These are phyloP conservation scores for Plasmodium yoelii DNA, from an alignment of 169 alveolate genomes.

Conservation along the genomic window DNA sequence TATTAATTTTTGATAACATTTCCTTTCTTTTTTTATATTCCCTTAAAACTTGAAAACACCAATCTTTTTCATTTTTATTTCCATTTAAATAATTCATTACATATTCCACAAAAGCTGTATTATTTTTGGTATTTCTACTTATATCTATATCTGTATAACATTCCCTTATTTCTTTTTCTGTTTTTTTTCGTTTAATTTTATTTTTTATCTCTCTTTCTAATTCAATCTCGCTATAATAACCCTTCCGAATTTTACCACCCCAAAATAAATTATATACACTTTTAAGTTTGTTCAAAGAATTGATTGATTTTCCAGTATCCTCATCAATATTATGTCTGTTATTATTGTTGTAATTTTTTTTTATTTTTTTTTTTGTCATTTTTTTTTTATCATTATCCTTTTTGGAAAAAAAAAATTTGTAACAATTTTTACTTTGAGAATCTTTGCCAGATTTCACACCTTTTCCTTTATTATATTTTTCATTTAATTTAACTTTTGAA, in stretches of 20 bases:
- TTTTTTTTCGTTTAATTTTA: conserved; percentile 10
- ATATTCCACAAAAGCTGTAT: conserved; percentile 6
- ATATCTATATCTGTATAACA: conserved; percentile 27
- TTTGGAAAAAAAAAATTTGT: conserved; percentile 4
- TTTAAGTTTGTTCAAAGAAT: too few species aligned
- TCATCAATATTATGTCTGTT: too few species aligned
- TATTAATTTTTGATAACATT: too few species aligned
- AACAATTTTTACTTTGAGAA: background rate
- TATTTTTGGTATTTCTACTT: background rate
- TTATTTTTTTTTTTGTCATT: too few species aligned
- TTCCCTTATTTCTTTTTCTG: conserved; percentile 12
- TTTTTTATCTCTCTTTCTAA: conserved; percentile 39
- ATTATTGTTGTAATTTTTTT: too few species aligned
- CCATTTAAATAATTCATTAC: background rate
- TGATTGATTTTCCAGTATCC: too few species aligned
- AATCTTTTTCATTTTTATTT: too few species aligned
- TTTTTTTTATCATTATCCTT: background rate
- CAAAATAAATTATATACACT: background rate
- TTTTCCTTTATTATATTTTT: conserved; percentile 4
- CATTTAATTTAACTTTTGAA: conserved; percentile 1
- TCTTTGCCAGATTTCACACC: background rate
- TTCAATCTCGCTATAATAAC: conserved; percentile 25
- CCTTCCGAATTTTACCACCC: background rate
- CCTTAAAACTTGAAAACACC: too few species aligned
- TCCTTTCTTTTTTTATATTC: too few species aligned